Evolutionary conservation across 2,329 filamentous ascomycete genomes (phyloP), one percentile per base, ranked within the genome.

Genomic region (Lomentospora prolificans): DNA sequence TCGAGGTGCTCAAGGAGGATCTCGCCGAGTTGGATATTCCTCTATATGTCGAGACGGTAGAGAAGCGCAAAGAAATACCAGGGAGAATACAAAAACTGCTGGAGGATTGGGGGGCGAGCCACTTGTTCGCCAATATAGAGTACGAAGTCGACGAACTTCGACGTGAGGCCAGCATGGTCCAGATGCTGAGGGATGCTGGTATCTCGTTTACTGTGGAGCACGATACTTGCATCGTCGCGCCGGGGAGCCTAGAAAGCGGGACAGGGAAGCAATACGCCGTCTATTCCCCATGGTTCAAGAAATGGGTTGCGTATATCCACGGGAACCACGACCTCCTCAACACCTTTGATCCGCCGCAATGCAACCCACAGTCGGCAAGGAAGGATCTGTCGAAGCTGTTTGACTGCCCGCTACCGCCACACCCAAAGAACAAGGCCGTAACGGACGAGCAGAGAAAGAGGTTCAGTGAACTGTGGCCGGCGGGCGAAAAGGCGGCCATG

Each of bases 61-160:
- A 84, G 55, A 80, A 81, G 62, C 75, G 90, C 31, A 85, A 77
- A 59, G 69, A 75, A 1, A 75, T 94, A 0, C 79, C 84, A 0
- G 67, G 67, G 1, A 75, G 83, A 3, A 74, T 96, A 8, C 62
- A 87, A 2, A 78, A 84, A 53, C 71, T 91, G 41, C 80, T 87
- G 66, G 72, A 81, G 28, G 72, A 82, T 58, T 96, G 89, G 90
- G 81, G 80, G 0, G 86, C 82, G 1, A 85, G 77, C 51, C 87
- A 94, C 63, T 61, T 96, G 2, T 95, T 84, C 63, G 84, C 87
- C 51, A 96, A 95, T 65, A 82, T 90, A 57, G 90, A 96, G 66
- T 96, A 95, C 64, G 91, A 96, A 67, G 89, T 95, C 0, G 91
- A 96, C 65, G 91, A 96, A 70, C 70, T 96, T 57, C 76, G 90